These are phyloP conservation scores for Paraurostyla sp. DNA, from an alignment of 73 alveolate genomes.

Conservation along the genomic window DNA sequence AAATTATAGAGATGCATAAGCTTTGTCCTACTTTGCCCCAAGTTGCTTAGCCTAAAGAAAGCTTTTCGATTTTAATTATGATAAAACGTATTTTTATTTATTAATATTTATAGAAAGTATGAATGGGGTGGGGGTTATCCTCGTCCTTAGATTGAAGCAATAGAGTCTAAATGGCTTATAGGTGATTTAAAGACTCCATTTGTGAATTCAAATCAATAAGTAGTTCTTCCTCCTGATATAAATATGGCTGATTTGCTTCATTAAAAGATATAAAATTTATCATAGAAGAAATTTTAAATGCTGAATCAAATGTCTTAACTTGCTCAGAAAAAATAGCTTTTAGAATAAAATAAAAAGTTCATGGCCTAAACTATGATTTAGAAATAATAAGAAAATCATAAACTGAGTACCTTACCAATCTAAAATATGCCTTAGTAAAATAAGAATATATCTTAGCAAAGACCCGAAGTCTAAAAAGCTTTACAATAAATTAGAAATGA, in stretches of 20 bases:
- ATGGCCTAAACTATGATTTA: too few species aligned
- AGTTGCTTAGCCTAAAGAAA: not conserved
- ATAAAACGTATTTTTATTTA: not conserved
- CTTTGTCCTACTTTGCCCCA: constrained; percentile 9
- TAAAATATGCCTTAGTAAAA: too few species aligned
- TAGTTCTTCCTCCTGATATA: constrained; percentile 3
- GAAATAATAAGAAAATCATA: too few species aligned
- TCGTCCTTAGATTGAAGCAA: not conserved
- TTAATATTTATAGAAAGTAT: not conserved
- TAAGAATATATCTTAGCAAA: too few species aligned
- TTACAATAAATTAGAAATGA: too few species aligned
- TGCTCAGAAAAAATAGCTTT: not conserved
- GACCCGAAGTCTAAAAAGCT: too few species aligned
- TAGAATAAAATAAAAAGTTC: not conserved
- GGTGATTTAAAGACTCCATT: not conserved
- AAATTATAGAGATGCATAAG: not conserved
- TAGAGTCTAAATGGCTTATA: not conserved
- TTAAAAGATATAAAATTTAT: not conserved
- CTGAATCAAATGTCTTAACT: not conserved
- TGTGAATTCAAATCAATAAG: not conserved
- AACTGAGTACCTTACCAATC: too few species aligned
- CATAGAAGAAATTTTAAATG: not conserved
- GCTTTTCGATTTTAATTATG: constrained; percentile 6
- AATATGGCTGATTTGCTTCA: constrained; percentile 29
- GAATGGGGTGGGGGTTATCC: constrained; percentile 54